These are phyloP conservation scores for Radiomyces spectabilis DNA, from an alignment of 192 early-diverging fungal genomes.

Conservation along the genomic window DNA sequence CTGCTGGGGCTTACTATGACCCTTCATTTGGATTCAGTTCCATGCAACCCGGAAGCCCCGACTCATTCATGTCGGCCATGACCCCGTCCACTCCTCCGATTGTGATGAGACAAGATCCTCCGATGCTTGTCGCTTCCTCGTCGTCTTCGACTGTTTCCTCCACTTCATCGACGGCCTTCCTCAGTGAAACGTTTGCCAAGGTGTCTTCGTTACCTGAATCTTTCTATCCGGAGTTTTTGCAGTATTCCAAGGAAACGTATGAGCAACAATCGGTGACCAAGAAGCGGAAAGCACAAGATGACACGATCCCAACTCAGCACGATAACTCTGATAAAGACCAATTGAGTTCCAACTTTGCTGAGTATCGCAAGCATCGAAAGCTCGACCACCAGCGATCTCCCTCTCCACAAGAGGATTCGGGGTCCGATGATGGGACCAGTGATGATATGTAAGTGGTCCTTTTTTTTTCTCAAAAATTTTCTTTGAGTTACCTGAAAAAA, in stretches of 20 bases:
- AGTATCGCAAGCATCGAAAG: background rate
- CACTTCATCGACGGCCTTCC: conserved; percentile 10
- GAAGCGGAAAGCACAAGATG: conserved; percentile 4
- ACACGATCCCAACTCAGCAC: background rate
- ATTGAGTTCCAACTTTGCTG: background rate
- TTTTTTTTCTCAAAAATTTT: background rate
- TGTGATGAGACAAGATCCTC: conserved; percentile 18
- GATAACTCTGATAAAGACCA: background rate
- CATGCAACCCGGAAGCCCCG: too few relatives aligned
- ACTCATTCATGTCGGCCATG: too few relatives aligned
- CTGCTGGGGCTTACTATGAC: too few relatives aligned
- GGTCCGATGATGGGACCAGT: background rate
- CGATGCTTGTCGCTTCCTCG: conserved; percentile 10
- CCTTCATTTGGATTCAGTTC: too few relatives aligned
- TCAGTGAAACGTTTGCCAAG: conserved; percentile 30
- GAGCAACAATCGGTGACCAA: conserved; percentile 24
- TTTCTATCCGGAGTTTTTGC: conserved; percentile 30
- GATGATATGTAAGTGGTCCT: background rate
- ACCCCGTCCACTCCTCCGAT: too few relatives aligned
- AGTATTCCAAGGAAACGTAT: conserved; percentile 33
- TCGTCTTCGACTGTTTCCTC: conserved; percentile 16
- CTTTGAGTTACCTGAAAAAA: background rate
- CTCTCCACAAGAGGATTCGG: background rate
- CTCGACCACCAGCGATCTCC: background rate
- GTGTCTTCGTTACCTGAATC: conserved; percentile 29